phyloP scores from a whole-genome alignment of 306 rosid genomes.

The Malus asiatica region DNA sequence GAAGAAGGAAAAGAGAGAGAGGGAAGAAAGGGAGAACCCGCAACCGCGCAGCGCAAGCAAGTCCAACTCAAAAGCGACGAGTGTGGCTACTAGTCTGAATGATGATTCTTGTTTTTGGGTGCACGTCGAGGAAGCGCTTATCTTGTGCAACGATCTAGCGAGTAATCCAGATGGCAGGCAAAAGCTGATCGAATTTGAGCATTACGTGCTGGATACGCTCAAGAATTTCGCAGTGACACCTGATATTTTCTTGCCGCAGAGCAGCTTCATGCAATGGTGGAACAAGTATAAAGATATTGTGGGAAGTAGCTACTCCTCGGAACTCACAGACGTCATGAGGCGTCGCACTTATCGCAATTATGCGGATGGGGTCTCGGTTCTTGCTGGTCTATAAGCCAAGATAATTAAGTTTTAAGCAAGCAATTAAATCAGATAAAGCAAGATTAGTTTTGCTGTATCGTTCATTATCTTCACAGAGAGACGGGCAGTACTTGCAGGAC shows the following conservation, averaged over 20 bases:
- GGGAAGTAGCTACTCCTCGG: constrained; percentile 8
- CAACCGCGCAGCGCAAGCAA: not conserved
- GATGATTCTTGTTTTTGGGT: constrained; percentile 81
- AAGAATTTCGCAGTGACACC: constrained; percentile 38
- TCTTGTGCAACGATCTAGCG: constrained; percentile 11
- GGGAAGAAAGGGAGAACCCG: no score
- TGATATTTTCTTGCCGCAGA: constrained; percentile 45
- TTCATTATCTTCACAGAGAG: not conserved
- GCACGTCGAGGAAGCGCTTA: constrained; percentile 53
- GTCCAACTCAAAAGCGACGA: not conserved
- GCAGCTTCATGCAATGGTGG: constrained; percentile 76
- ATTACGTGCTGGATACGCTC: constrained; percentile 30
- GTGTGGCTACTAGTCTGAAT: constrained; percentile 32
- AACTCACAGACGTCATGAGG: constrained; percentile 31
- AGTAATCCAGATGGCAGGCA: not conserved
- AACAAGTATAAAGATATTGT: constrained; percentile 16
- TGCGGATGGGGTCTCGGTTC: constrained; percentile 6
- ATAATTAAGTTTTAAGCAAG: not conserved
- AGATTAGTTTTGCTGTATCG: not conserved
- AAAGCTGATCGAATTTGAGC: constrained; percentile 37
- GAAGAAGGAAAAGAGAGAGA: not conserved
- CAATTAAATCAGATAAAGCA: no score
- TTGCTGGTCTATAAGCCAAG: not conserved
- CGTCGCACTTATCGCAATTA: constrained; percentile 8
- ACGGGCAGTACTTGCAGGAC: not conserved